Conservation (phyloP, 2,329 filamentous ascomycete genomes). For the Aureobasidium mangrovei region DNA sequence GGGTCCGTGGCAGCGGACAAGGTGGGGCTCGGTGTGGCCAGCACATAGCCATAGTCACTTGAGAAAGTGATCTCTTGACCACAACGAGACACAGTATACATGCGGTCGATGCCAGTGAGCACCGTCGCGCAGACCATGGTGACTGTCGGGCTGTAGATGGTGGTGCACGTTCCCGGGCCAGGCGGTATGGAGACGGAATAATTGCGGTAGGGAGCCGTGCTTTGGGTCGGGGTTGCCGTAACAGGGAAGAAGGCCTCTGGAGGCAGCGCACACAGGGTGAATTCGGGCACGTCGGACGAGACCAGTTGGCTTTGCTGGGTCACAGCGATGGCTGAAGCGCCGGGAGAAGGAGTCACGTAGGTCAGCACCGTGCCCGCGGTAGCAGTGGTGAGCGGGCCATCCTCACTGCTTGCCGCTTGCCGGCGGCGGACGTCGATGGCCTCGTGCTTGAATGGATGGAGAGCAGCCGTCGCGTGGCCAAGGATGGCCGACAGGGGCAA, state of each 20-base stretch:
- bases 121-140: conserved; percentile 38
- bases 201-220: conserved; percentile 31
- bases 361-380: conserved; percentile 25
- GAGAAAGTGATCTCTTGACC: conserved; percentile 39
- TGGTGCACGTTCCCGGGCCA: conserved; percentile 31
- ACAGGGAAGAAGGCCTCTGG: conserved; percentile 27
- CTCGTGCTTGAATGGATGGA: conserved; percentile 23
- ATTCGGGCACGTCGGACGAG: conserved; percentile 34
- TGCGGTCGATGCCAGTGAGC: conserved; percentile 33
- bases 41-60: conserved; percentile 34
- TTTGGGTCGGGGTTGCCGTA: conserved; percentile 21
- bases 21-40: conserved; percentile 31
- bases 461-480: conserved; percentile 16
- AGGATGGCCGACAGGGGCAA: neutral
- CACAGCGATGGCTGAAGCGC: conserved; percentile 33
- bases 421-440: conserved; percentile 22
- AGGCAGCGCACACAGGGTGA: conserved; percentile 35
- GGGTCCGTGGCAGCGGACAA: conserved; percentile 5
- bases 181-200: conserved; percentile 26
- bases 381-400: conserved; percentile 8
- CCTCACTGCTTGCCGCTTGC: conserved; percentile 18
- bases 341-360: conserved; percentile 35
- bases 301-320: conserved; percentile 36
- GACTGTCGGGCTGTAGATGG: conserved; percentile 31
- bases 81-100: conserved; percentile 35